phyloP scores from a whole-genome alignment of 2,329 filamentous ascomycete species.

The Colletotrichum salicis region DNA sequence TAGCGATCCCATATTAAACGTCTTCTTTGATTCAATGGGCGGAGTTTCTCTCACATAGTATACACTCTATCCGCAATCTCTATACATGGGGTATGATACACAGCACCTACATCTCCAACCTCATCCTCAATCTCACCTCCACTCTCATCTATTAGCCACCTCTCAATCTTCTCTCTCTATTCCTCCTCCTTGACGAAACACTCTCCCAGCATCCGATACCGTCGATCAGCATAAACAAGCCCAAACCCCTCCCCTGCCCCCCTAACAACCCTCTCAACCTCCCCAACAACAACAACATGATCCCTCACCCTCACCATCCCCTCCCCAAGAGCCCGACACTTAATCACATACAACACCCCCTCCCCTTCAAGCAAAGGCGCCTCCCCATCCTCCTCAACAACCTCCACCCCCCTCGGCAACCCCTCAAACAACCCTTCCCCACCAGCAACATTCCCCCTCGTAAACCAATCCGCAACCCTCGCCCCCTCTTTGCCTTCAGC shows the following conservation, averaged over 20 bases:
- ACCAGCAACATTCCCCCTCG: constrained; percentile 56
- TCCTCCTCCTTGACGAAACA: constrained; percentile 42
- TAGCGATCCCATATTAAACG: too few species aligned
- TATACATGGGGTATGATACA: constrained; percentile 15
- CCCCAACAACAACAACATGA: constrained; percentile 63
- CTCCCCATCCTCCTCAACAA: constrained; percentile 34
- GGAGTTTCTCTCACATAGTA: not conserved
- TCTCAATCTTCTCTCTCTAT: too few species aligned
- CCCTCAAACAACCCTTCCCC: constrained; percentile 50
- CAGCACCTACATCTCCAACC: not conserved
- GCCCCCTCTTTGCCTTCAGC: constrained; percentile 59
- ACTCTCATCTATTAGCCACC: too few species aligned
- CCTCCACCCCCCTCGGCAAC: constrained; percentile 39
- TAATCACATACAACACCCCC: constrained; percentile 63
- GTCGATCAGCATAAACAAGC: constrained; percentile 61
- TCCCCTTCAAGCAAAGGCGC: constrained; percentile 59
- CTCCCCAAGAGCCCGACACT: constrained; percentile 54
- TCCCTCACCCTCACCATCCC: constrained; percentile 61
- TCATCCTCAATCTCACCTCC: too few species aligned
- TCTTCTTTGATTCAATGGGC: not conserved
- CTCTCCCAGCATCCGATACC: constrained; percentile 56
- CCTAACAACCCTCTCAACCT: constrained; percentile 58
- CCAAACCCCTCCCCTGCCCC: constrained; percentile 50
- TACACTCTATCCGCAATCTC: constrained; percentile 23
- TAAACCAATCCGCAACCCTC: constrained; percentile 62